Evolutionary conservation across 805 yeast genomes (phyloP).

Genomic region (Wilhelminamyces savonicus): DNA sequence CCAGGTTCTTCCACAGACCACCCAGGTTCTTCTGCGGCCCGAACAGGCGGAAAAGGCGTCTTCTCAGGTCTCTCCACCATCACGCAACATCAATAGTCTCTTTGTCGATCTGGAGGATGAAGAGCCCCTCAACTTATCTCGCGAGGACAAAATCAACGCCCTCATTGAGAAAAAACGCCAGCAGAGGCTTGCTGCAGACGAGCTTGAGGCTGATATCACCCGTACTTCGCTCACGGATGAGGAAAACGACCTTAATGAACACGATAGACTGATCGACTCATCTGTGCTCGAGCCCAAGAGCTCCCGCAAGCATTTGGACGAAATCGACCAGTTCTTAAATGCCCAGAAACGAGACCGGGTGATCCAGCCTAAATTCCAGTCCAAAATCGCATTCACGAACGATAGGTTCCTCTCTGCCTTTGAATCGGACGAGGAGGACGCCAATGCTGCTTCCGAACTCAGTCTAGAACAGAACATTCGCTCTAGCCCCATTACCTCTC

Average conservation of each 20-base stretch:
- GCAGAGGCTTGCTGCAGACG: no score
- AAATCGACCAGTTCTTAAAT: slow-evolving; percentile 27
- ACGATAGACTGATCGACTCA: slow-evolving; percentile 5
- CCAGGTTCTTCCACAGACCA: slow-evolving; percentile 4
- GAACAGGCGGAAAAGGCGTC: neutral
- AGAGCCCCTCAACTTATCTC: no score
- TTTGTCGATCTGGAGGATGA: slow-evolving; percentile 3
- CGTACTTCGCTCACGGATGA: slow-evolving; percentile 32
- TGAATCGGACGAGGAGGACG: slow-evolving; percentile 18
- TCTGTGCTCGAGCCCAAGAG: slow-evolving; percentile 6
- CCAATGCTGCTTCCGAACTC: slow-evolving; percentile 6
- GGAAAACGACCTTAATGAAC: slow-evolving; percentile 27
- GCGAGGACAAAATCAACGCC: no score
- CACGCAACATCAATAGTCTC: slow-evolving; percentile 1
- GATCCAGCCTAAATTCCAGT: slow-evolving; percentile 25
- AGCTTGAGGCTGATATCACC: slow-evolving; percentile 26
- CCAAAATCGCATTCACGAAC: slow-evolving; percentile 20
- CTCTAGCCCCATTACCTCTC: slow-evolving; percentile 30
- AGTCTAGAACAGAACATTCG: slow-evolving; percentile 3
- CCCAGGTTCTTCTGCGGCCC: slow-evolving; percentile 4
- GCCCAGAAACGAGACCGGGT: slow-evolving; percentile 24
- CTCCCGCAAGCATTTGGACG: slow-evolving; percentile 21
- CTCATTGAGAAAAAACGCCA: no score
- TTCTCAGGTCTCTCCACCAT: neutral
- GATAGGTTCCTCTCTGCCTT: slow-evolving; percentile 29